Evolutionary conservation across 768 basidiomycete species (phyloP).

Genomic region (Russula abietina): DNA sequence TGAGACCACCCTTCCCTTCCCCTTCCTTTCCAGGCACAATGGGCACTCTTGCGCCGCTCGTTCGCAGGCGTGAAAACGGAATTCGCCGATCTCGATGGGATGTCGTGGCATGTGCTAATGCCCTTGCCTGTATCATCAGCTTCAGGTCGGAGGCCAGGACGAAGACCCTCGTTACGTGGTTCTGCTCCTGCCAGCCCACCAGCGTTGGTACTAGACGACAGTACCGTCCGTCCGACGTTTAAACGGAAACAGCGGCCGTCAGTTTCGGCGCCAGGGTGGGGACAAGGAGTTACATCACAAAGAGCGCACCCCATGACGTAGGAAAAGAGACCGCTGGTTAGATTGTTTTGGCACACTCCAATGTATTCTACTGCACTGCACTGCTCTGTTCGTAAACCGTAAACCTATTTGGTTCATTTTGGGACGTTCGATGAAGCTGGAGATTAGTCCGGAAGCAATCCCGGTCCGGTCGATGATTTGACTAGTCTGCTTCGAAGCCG

Average conservation of each 20-base stretch:
- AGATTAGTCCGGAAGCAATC: no score
- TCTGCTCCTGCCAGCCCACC: not conserved
- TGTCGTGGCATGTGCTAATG: constrained; percentile 41
- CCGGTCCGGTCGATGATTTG: no score
- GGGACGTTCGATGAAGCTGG: not conserved
- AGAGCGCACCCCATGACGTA: not conserved
- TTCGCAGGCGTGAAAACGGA: constrained; percentile 55
- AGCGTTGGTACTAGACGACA: not conserved
- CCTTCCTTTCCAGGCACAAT: constrained; percentile 27
- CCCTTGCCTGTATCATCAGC: not conserved
- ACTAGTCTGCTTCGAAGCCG: no score
- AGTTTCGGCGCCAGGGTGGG: not conserved
- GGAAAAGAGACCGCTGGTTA: not conserved
- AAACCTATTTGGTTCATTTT: not conserved
- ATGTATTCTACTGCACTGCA: not conserved
- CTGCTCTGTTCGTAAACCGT: not conserved
- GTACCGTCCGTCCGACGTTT: constrained; percentile 6
- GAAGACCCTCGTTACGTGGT: not conserved
- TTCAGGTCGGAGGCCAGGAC: no score
- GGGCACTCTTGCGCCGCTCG: constrained; percentile 34
- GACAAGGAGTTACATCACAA: not conserved
- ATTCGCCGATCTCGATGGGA: constrained; percentile 55
- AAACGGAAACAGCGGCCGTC: not conserved
- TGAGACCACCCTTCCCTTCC: not conserved
- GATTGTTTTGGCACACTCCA: not conserved